phyloP scores from a whole-genome alignment of 208 protist species.

The Vickermania spadyakhi region DNA sequence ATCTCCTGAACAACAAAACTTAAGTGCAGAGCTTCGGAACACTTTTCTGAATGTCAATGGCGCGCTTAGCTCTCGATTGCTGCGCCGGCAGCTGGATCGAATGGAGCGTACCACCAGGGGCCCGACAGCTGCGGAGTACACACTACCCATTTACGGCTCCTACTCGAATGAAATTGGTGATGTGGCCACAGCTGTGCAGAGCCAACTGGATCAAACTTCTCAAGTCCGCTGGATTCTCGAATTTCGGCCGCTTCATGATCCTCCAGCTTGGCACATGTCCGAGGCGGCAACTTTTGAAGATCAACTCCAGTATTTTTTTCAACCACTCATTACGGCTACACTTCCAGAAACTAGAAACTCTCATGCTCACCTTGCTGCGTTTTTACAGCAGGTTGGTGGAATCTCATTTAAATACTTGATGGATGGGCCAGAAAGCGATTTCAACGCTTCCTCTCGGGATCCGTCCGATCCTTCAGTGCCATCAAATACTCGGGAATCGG shows the following conservation, averaged over 20 bases:
- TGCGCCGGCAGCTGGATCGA: slow-evolving; percentile 42
- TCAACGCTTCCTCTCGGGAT: slow-evolving; percentile 30
- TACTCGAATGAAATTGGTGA: slow-evolving; percentile 45
- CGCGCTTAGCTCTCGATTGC: slow-evolving; percentile 37
- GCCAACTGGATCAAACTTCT: not conserved
- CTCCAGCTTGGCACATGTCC: slow-evolving; percentile 25
- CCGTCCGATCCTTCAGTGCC: slow-evolving; percentile 68
- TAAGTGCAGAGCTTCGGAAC: slow-evolving; percentile 76
- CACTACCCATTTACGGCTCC: slow-evolving; percentile 70
- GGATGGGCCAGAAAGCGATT: slow-evolving; percentile 37
- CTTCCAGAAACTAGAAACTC: slow-evolving; percentile 56
- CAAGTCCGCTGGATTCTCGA: slow-evolving; percentile 91
- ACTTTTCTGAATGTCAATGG: slow-evolving; percentile 60
- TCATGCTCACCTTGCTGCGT: slow-evolving; percentile 76
- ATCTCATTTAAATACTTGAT: slow-evolving; percentile 78
- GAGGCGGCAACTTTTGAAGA: slow-evolving; percentile 87
- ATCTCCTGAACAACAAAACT: slow-evolving; percentile 20
- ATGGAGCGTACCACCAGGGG: slow-evolving; percentile 30
- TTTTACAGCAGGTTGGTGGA: slow-evolving; percentile 86
- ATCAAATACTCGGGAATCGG: slow-evolving; percentile 85
- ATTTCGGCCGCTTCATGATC: slow-evolving; percentile 69
- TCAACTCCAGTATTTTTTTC: slow-evolving; percentile 95
- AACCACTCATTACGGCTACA: slow-evolving; percentile 96
- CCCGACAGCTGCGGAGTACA: slow-evolving; percentile 72
- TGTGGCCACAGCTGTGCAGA: slow-evolving; percentile 40